Conservation (phyloP, 805 yeast genomes). For the Alloascoidea africana region DNA sequence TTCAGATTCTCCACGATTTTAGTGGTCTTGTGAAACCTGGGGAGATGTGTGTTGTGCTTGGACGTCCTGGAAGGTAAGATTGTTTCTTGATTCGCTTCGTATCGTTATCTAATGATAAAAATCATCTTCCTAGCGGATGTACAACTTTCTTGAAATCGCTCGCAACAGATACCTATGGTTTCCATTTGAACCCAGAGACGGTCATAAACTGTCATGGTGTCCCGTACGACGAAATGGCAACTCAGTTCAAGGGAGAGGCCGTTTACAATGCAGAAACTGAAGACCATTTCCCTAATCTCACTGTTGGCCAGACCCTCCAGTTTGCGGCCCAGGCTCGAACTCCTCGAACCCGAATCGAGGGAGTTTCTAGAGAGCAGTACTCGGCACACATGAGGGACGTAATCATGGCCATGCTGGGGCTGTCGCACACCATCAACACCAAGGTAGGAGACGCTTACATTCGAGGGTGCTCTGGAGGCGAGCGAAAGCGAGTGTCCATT, state of each 20-base stretch:
- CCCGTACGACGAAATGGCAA: slow-evolving; percentile 26
- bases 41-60: slow-evolving; percentile 56
- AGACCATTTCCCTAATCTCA: slow-evolving; percentile 44
- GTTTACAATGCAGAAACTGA: slow-evolving; percentile 54
- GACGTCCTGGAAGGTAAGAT: slow-evolving; percentile 84
- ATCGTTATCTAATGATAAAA: too few species aligned
- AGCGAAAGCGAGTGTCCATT: slow-evolving; percentile 38
- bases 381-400: slow-evolving; percentile 34
- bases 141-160: slow-evolving; percentile 43
- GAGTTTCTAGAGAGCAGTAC: slow-evolving; percentile 31
- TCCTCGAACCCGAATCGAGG: slow-evolving; percentile 39
- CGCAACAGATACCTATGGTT: slow-evolving; percentile 41
- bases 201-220: slow-evolving; percentile 26
- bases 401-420: slow-evolving; percentile 29
- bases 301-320: slow-evolving; percentile 43
- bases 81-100: too few species aligned
- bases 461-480: slow-evolving; percentile 47
- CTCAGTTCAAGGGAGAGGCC: slow-evolving; percentile 43
- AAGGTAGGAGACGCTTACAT: slow-evolving; percentile 30
- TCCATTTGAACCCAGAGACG: slow-evolving; percentile 27
- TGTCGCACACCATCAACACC: slow-evolving; percentile 25
- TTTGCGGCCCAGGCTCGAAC: slow-evolving; percentile 41
- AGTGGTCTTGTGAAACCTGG: slow-evolving; percentile 49
- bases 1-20: slow-evolving; percentile 26
- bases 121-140: slow-evolving; percentile 56